Conservation (phyloP, 2,329 filamentous ascomycete species). For the Fusarium odoratissimum region DNA sequence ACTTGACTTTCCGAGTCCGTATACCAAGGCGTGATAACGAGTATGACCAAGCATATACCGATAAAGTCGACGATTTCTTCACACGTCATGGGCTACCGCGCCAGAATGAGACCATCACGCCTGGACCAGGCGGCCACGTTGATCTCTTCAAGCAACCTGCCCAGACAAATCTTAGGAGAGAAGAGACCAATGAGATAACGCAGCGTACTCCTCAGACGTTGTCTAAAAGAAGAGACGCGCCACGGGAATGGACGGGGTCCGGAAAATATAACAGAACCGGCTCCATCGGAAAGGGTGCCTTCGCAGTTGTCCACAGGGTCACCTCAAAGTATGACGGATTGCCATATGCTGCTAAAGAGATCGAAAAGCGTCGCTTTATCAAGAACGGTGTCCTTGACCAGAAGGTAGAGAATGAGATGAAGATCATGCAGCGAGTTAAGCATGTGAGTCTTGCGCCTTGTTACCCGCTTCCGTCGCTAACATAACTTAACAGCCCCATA, state of each 20-base stretch:
- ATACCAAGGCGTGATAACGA: constrained; percentile 80
- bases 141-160: constrained; percentile 50
- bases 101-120: constrained; percentile 59
- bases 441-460: constrained; percentile 70
- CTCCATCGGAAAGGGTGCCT: constrained; percentile 90
- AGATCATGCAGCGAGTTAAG: constrained; percentile 86
- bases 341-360: constrained; percentile 91
- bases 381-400: constrained; percentile 91
- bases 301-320: constrained; percentile 92
- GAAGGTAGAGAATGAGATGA: constrained; percentile 97
- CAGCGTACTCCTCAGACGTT: constrained; percentile 24
- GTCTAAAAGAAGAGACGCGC: constrained; percentile 44
- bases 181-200: constrained; percentile 36
- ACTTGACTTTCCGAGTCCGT: constrained; percentile 86
- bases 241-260: constrained; percentile 84
- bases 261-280: constrained; percentile 85
- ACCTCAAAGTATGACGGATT: constrained; percentile 86
- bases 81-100: constrained; percentile 49
- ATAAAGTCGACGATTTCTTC: constrained; percentile 78
- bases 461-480: constrained; percentile 12
- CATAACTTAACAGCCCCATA: constrained; percentile 71
- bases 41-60: constrained; percentile 72
- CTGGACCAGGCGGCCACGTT: constrained; percentile 60
- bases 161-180: constrained; percentile 33
- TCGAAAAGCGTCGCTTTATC: constrained; percentile 92